Evolutionary conservation across 768 basidiomycete species (phyloP).

Genomic region (Tulasnella sp.): DNA sequence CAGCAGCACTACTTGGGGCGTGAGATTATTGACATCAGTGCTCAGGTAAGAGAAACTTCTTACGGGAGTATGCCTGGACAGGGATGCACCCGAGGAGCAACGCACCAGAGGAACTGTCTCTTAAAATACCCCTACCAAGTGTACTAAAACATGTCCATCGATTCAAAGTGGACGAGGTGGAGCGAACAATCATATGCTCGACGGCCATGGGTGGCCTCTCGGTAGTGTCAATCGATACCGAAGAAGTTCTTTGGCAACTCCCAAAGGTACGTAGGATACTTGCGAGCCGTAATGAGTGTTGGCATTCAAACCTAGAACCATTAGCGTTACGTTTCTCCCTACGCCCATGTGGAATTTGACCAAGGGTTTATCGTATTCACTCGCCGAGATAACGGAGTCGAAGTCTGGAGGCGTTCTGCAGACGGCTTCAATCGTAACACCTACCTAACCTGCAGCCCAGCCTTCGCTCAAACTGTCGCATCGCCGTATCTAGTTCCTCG

Average conservation of each 20-base stretch:
- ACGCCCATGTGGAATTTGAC: slow-evolving; percentile 75
- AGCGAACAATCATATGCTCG: slow-evolving; percentile 64
- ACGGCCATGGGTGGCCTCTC: slow-evolving; percentile 57
- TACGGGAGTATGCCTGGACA: slow-evolving; percentile 24
- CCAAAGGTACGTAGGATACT: slow-evolving; percentile 50
- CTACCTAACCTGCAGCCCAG: neutral
- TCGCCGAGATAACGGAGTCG: slow-evolving; percentile 56
- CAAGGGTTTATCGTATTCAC: slow-evolving; percentile 74
- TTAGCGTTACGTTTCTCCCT: slow-evolving; percentile 53
- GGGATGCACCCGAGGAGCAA: neutral
- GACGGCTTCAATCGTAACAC: neutral
- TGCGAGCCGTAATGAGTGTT: neutral
- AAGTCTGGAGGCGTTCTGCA: slow-evolving; percentile 62
- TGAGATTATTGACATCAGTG: neutral
- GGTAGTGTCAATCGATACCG: slow-evolving; percentile 59
- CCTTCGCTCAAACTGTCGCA: neutral
- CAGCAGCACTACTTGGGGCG: slow-evolving; percentile 1
- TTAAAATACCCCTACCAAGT: neutral
- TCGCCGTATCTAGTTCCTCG: neutral
- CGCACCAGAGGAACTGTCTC: neutral
- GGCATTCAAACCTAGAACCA: slow-evolving; percentile 7
- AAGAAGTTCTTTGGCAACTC: slow-evolving; percentile 64
- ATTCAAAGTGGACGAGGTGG: slow-evolving; percentile 72
- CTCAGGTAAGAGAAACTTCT: slow-evolving; percentile 9
- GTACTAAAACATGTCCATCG: slow-evolving; percentile 55